These are phyloP conservation scores for Sphagnum magellanicum DNA, from an alignment of 228 moss, liverwort and hornwort genomes.

Conservation along the genomic window DNA sequence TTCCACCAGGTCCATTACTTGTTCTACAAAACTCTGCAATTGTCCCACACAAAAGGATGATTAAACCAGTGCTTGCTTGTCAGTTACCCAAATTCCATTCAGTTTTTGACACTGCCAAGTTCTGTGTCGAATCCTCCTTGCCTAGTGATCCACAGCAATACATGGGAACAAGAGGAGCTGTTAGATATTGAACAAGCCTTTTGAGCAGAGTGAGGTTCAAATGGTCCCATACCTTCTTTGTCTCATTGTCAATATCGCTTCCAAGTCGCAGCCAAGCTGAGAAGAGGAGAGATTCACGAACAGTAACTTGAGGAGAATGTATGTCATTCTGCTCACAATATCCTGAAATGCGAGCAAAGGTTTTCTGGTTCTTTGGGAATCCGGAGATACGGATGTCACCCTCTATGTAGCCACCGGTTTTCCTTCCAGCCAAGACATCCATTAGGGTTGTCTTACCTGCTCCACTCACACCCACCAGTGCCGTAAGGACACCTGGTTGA, in stretches of 20 bases:
- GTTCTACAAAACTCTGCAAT: constrained; percentile 39
- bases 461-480: constrained; percentile 50
- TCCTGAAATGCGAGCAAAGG: constrained; percentile 47
- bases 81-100: too few relatives aligned
- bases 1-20: constrained; percentile 56
- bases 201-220: too few relatives aligned
- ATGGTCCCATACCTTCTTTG: constrained; percentile 25
- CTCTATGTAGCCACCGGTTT: constrained; percentile 52
- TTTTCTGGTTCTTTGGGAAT: constrained; percentile 30
- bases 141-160: too few relatives aligned
- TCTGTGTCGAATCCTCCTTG: too few relatives aligned
- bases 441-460: constrained; percentile 62
- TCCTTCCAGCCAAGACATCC: constrained; percentile 54
- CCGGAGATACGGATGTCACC: constrained; percentile 45
- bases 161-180: too few relatives aligned
- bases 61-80: too few relatives aligned
- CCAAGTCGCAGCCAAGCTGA: constrained; percentile 61
- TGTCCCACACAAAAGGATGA: too few relatives aligned
- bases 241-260: constrained; percentile 20
- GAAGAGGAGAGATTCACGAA: constrained; percentile 48
- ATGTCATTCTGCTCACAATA: constrained; percentile 58
- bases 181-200: too few relatives aligned
- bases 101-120: too few relatives aligned
- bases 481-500: constrained; percentile 48
- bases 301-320: constrained; percentile 50